Base-by-base conservation (phyloP, 2,329 filamentous ascomycete species). In the Periglandula ipomoeae region DNA sequence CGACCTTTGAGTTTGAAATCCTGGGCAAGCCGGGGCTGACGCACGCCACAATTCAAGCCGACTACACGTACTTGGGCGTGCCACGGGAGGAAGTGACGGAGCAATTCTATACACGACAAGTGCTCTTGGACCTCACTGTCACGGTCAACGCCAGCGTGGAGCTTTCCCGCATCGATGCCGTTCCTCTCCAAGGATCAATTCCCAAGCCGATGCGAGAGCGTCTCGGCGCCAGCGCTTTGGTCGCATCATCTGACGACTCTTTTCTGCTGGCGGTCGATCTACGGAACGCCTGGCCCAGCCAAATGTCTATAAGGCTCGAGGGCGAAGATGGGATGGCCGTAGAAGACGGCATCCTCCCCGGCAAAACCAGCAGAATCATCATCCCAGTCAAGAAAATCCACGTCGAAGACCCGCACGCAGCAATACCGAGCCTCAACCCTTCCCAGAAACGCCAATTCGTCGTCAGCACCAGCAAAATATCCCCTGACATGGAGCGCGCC, bases 91-190 rank as follows among this genome's bases (percentile, higher is more conserved):
- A 89, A 49, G 70, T 90, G 2, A 74, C 77, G 22, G 82, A 85
- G 32, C 76, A 80, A 30, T 95, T 95, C 60, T 88, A 89, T 60
- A 95, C 90, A 0, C 79, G 90, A 35, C 87, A 93, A 61, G 76
- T 95, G 15, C 83, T 84, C 17, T 73, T 95, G 24, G 86, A 89
- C 13, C 71, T 97, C 50, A 87, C 85, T 0, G 79, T 96, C 15
- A 96, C 91, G 5, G 91, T 97, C 43, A 96, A 96, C 61, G 87
- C 89, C 3, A 93, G 89, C 59, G 75, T 96, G 23, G 89, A 96
- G 59, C 72, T 96, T 9, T 76, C 83, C 30, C 78, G 88, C 34
- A 82, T 90, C 55, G 90, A 96, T 59, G 75, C 94, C 17, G 66
- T 93, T 30, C 83, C 89, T 1, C 75, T 95, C 10, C 80, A 81